phyloP scores from a whole-genome alignment of 2,329 filamentous ascomycete species.

The Chrysoporthe deuterocubensis region DNA sequence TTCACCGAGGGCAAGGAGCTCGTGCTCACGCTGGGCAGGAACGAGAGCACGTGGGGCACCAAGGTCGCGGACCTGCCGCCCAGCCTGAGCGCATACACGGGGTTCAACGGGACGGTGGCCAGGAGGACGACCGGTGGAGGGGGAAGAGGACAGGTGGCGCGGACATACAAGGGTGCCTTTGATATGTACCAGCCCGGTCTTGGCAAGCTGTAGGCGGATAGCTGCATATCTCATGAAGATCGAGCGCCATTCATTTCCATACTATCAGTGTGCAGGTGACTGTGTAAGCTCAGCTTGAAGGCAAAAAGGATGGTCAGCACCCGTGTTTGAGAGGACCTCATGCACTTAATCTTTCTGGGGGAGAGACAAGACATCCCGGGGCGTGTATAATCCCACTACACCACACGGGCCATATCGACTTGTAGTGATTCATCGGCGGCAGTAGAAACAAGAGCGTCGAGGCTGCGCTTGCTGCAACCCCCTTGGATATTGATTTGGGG shows the following conservation, averaged over 20 bases:
- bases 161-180: slow-evolving; percentile 17
- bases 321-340: slow-evolving; percentile 17
- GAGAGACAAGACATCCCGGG: slow-evolving; percentile 9
- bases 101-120: slow-evolving; percentile 34
- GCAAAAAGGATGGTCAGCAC: slow-evolving; percentile 6
- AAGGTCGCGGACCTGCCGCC: slow-evolving; percentile 63
- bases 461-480: no score
- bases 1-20: slow-evolving; percentile 67
- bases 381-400: slow-evolving; percentile 18
- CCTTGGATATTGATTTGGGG: no score
- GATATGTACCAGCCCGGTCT: neutral
- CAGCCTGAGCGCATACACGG: slow-evolving; percentile 50
- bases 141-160: neutral
- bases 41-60: slow-evolving; percentile 70
- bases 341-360: neutral
- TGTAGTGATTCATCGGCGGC: neutral
- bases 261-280: neutral
- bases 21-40: slow-evolving; percentile 62
- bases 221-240: no score
- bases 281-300: neutral
- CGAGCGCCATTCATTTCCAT: no score
- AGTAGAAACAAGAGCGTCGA: neutral
- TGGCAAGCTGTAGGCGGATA: neutral
- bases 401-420: neutral
- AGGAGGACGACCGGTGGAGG: slow-evolving; percentile 8